Evolutionary conservation across 768 basidiomycete species (phyloP).

Genomic region (Tylopilus vinaceipallidus): DNA sequence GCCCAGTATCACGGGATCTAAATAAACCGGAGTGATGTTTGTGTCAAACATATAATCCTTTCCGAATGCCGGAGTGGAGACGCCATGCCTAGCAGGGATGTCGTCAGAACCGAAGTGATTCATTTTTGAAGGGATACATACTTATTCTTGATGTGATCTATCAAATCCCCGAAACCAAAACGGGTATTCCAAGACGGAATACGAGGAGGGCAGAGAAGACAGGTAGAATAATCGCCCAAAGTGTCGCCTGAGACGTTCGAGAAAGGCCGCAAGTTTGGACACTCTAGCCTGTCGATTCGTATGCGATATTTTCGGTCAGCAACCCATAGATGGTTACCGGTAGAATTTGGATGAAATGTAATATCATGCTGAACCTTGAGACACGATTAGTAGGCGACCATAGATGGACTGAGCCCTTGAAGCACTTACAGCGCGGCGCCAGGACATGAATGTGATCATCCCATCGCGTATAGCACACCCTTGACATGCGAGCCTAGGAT

Average conservation of each 20-base stretch:
- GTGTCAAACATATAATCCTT: slow-evolving; percentile 20
- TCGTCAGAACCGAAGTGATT: background rate
- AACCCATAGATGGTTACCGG: slow-evolving; percentile 10
- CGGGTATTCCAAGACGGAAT: slow-evolving; percentile 28
- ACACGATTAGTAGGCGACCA: background rate
- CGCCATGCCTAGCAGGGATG: slow-evolving; percentile 15
- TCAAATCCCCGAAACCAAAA: slow-evolving; percentile 14
- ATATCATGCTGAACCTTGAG: slow-evolving; percentile 21
- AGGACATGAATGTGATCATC: slow-evolving; percentile 15
- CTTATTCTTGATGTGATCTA: slow-evolving; percentile 19
- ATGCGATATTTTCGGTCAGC: background rate
- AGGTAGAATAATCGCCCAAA: slow-evolving; percentile 20
- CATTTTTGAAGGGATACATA: slow-evolving; percentile 8
- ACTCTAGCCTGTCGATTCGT: background rate
- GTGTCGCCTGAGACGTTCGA: background rate
- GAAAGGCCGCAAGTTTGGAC: background rate
- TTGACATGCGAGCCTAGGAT: slow-evolving; percentile 16
- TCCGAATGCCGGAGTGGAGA: slow-evolving; percentile 15
- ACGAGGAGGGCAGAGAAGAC: slow-evolving; percentile 26
- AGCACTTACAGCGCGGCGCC: slow-evolving; percentile 24
- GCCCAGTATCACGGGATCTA: slow-evolving; percentile 4
- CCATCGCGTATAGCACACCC: slow-evolving; percentile 14
- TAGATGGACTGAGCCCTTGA: background rate
- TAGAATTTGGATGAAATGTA: slow-evolving; percentile 13
- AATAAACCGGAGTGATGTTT: slow-evolving; percentile 20